These are phyloP conservation scores for Piromyces sp. DNA, from an alignment of 192 early-diverging fungal species.

Conservation along the genomic window DNA sequence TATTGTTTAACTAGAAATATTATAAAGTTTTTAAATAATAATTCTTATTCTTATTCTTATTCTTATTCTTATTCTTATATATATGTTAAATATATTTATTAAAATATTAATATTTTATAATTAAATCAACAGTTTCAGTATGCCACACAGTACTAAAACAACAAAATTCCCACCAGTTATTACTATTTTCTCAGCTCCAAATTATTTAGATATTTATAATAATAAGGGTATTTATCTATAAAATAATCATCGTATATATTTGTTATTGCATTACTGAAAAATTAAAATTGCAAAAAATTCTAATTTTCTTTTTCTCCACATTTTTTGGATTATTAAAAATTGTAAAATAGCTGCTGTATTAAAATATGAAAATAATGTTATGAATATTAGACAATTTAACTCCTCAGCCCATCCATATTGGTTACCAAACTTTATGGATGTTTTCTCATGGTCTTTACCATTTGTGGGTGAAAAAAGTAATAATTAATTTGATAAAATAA, in stretches of 20 bases:
- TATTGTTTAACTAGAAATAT: too few species aligned
- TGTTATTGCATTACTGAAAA: too few species aligned
- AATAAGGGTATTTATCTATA: constrained; percentile 73
- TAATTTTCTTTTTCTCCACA: too few species aligned
- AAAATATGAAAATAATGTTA: constrained; percentile 97
- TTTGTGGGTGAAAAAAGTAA: constrained; percentile 95
- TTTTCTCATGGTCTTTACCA: constrained; percentile 91
- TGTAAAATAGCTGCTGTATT: constrained; percentile 57
- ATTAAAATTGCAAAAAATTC: too few species aligned
- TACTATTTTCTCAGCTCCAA: constrained; percentile 95
- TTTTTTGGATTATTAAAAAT: too few species aligned
- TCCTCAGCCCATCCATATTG: constrained; percentile 94
- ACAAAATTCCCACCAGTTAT: constrained; percentile 93
- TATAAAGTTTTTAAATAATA: too few species aligned
- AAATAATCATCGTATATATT: too few species aligned
- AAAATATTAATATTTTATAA: too few species aligned
- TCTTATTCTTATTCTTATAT: too few species aligned
- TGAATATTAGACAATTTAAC: constrained; percentile 96
- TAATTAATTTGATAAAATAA: too few species aligned
- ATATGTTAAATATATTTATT: too few species aligned
- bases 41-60: too few species aligned
- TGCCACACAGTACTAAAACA: constrained; percentile 34
- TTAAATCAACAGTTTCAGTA: not conserved
- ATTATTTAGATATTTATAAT: constrained; percentile 95
- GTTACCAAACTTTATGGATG: constrained; percentile 98